Evolutionary conservation across 495 filamentous ascomycete species (phyloP).

Genomic region (Bombardia bombarda): DNA sequence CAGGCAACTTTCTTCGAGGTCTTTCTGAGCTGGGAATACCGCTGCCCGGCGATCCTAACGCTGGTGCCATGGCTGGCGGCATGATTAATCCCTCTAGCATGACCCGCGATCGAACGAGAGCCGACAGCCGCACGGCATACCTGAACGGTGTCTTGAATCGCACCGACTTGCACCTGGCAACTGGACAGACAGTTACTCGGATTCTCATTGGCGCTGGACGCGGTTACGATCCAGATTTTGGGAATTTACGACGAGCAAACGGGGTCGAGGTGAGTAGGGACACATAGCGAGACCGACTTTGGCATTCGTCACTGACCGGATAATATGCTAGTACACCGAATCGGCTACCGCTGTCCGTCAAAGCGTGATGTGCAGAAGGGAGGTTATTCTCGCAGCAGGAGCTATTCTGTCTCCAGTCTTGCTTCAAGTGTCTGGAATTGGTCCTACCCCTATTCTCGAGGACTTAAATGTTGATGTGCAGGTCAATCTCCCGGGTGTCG

Average conservation of each 20-base stretch:
- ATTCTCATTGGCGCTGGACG: slow-evolving; percentile 18
- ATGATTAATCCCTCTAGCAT: slow-evolving; percentile 40
- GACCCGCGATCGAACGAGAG: slow-evolving; percentile 38
- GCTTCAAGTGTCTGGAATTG: slow-evolving; percentile 57
- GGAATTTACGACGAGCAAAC: slow-evolving; percentile 16
- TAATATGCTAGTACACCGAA: slow-evolving; percentile 7
- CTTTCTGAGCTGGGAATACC: slow-evolving; percentile 43
- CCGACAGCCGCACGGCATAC: slow-evolving; percentile 43
- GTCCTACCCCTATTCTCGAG: slow-evolving; percentile 39
- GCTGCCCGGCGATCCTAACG: slow-evolving; percentile 35
- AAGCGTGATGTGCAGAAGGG: slow-evolving; percentile 21
- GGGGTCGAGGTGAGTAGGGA: slow-evolving; percentile 16
- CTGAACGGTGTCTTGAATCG: slow-evolving; percentile 33
- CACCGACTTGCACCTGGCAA: slow-evolving; percentile 37
- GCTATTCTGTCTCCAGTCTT: slow-evolving; percentile 53
- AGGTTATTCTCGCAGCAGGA: slow-evolving; percentile 58
- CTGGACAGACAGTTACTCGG: slow-evolving; percentile 36
- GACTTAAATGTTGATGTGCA: slow-evolving; percentile 42
- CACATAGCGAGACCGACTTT: too few relatives aligned
- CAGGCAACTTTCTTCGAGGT: slow-evolving; percentile 45
- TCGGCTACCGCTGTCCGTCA: slow-evolving; percentile 2
- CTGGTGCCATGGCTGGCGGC: slow-evolving; percentile 39
- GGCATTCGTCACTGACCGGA: too few relatives aligned
- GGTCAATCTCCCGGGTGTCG: slow-evolving; percentile 50
- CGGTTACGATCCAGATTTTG: slow-evolving; percentile 30